Evolutionary conservation across 2,329 filamentous ascomycete genomes (phyloP), one percentile per base, ranked within the genome.

Genomic region (Colletotrichum euphorbiae): DNA sequence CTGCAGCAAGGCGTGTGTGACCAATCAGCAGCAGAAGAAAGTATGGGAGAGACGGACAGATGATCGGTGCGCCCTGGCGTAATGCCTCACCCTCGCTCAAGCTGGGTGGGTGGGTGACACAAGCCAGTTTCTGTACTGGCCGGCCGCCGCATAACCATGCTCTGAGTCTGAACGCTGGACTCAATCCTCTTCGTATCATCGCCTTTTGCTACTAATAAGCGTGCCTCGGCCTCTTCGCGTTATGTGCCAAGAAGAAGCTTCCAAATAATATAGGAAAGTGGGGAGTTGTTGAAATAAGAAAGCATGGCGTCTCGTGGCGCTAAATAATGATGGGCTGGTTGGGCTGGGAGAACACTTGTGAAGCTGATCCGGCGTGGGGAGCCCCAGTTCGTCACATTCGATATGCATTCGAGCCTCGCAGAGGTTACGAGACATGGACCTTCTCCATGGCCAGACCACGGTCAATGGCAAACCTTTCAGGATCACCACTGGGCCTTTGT

Each of bases 1-100:
- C 69, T 71, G 69, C 69, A 70, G 69, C 67, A 64, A 68, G 59
- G 59, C 68, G 55, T 58, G 54, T 62, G 28, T 48, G 36, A 60
- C 64, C 54, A 68, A 59, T 65, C 48, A 59, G 51, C 52, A 56
- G 9, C 21, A 58, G 52, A 51, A 58, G 51, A n/a, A 31, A 52
- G 43, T n/a, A 45, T n/a, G 43, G 15, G n/a, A 21, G 24, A 19
- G n/a, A 12, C 19, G 15, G 15, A 21, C 36, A 50, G 48, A 38
- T 19, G 13, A 42, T 19, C 48, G 19, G 48, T 46, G 36, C 43
- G 31, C 38, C 17, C 36, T 19, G 33, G 21, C 8, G 31, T 45
- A 17, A 45, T 24, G 15, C 51, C 19, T 45, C 61, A 36, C 33
- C 17, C 43, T 54, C 52, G 52, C 24, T 31, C 52, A 63, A 52